Percentiles rank a stretch among this genome's conserved stretches.
Conservation (phyloP, 768 basidiomycete genomes). For the Tylopilus vinaceipallidus region DNA sequence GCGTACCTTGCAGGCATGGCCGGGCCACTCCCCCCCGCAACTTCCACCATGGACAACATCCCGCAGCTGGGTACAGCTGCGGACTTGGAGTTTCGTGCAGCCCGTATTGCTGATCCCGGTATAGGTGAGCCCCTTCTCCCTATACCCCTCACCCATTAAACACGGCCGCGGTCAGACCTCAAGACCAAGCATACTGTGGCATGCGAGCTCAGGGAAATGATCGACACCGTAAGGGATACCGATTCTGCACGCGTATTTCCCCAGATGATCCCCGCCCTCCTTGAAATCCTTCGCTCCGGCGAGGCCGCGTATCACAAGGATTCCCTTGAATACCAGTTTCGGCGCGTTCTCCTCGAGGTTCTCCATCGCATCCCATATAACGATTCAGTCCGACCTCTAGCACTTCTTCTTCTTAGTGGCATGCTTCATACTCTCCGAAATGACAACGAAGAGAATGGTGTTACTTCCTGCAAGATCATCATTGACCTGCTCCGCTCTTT, state of each 20-base stretch:
- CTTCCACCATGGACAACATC: conserved; percentile 41
- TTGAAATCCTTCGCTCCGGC: conserved; percentile 69
- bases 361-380: conserved; percentile 82
- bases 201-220: conserved; percentile 75
- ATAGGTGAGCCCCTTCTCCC: conserved; percentile 45
- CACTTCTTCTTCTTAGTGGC: conserved; percentile 65
- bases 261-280: conserved; percentile 68
- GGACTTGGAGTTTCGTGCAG: conserved; percentile 70
- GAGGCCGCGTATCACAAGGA: conserved; percentile 68
- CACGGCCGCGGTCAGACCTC: conserved; percentile 48
- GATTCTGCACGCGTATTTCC: conserved; percentile 70
- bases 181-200: conserved; percentile 69
- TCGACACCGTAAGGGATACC: conserved; percentile 74
- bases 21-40: neutral
- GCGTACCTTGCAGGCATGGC: neutral
- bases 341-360: conserved; percentile 84
- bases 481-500: conserved; percentile 85
- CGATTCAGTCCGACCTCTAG: conserved; percentile 73
- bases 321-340: conserved; percentile 73
- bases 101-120: conserved; percentile 71
- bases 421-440: conserved; percentile 80
- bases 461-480: conserved; percentile 85
- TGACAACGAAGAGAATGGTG: conserved; percentile 97
- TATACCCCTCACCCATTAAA: neutral
- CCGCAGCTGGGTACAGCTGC: conserved; percentile 45